Base-by-base conservation (phyloP, 176 grass and related monocot species). In the Phoenix roebelenii region DNA sequence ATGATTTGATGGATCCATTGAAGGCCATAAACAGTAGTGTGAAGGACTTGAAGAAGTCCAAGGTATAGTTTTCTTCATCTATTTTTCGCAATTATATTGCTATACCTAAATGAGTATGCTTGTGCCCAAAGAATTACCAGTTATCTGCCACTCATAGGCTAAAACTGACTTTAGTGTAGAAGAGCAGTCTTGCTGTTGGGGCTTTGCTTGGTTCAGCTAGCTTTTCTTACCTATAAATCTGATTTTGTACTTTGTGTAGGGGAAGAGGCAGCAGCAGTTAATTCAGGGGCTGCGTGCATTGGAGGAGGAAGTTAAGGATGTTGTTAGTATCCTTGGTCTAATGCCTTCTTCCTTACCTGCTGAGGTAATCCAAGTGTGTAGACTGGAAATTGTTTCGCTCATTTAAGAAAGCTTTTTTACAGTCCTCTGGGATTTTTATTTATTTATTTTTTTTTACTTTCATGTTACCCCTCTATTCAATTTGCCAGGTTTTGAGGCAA, bases 11-110 rank as follows among this genome's bases (percentile, higher is more conserved):
- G 70, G 74, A 98, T 15, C 88, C 76, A n/a, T 62, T 98, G 58
- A 98, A 92, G 80, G 63, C 82, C 16, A 83, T 98, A 72, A 98
- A 98, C 64, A 70, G 82, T 67, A 89, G 72, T 79, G 71, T 98
- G 57, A 92, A 78, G 50, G 80, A 77, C 79, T 74, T 98, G 57
- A 92, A 78, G 54, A 83, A 92, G 53, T 74, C 92, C 19, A 92
- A 92, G 93, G 93, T 85, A 81, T 69, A 5, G 18, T 52, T 52
- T 51, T 0, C 51, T 52, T 25, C 16, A 15, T 3, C 24, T 50
- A 18, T 24, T 24, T 68, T 23, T 60, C 5, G 7, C 49, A 23
- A 28, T 20, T 72, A 19, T n/a, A 16, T 50, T 64, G 54, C 10
- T 16, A 35, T 39, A 4, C n/a, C 60, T 20, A 18, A 17, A 49